phyloP scores from a whole-genome alignment of 2,329 filamentous ascomycete species.

The Plectosphaerella sp. region DNA sequence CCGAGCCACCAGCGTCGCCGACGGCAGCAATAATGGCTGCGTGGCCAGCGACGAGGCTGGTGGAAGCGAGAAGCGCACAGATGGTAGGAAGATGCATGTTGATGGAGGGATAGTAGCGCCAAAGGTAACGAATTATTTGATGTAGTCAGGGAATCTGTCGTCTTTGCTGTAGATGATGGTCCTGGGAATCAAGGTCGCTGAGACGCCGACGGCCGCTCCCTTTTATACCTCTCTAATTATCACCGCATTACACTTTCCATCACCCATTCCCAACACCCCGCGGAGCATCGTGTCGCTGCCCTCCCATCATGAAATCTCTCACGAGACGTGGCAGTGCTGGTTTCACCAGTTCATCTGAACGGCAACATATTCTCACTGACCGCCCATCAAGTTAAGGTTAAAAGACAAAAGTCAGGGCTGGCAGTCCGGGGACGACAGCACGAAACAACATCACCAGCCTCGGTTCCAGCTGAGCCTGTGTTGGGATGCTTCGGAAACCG shows the following conservation, averaged over 20 bases:
- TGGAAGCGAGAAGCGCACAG: slow-evolving; percentile 42
- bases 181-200: neutral
- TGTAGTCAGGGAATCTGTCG: neutral
- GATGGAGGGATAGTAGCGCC: neutral
- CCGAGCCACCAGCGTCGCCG: slow-evolving; percentile 52
- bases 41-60: slow-evolving; percentile 55
- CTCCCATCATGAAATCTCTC: neutral
- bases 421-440: neutral
- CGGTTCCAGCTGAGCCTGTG: neutral
- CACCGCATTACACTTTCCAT: neutral
- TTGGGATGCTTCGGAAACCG: neutral
- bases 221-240: neutral
- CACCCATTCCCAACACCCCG: neutral
- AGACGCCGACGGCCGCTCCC: neutral
- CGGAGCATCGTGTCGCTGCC: neutral
- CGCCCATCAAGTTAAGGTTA: neutral
- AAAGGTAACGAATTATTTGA: neutral
- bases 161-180: neutral
- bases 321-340: neutral
- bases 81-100: neutral
- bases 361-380: neutral
- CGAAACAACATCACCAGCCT: neutral
- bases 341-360: neutral
- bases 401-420: no score
- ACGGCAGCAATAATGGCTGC: slow-evolving; percentile 53